phyloP scores from a whole-genome alignment of 345 rosid genomes.

The Leavenworthia alabamica region DNA sequence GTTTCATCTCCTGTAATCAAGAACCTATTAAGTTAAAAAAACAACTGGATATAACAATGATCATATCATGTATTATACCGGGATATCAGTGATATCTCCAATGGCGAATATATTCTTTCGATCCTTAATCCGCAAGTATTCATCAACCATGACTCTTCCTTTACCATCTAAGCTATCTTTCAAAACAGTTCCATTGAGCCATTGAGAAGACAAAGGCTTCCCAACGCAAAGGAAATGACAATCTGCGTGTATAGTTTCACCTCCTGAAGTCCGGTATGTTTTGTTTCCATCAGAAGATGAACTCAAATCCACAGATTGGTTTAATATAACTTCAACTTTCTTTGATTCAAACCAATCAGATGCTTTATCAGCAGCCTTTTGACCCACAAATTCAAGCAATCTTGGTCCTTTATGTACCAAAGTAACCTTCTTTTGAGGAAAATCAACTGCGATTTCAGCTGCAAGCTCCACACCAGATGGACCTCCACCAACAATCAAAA shows the following conservation, averaged over 20 bases:
- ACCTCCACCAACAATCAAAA: slow-evolving; percentile 91
- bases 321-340: slow-evolving; percentile 55
- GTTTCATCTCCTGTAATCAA: slow-evolving; percentile 55
- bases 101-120: slow-evolving; percentile 45
- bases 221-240: slow-evolving; percentile 54
- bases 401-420: slow-evolving; percentile 60
- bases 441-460: slow-evolving; percentile 68
- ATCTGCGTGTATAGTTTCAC: slow-evolving; percentile 54
- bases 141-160: slow-evolving; percentile 55
- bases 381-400: slow-evolving; percentile 55
- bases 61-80: slow-evolving; percentile 28
- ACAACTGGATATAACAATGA: too few relatives aligned
- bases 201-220: slow-evolving; percentile 44
- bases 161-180: slow-evolving; percentile 40
- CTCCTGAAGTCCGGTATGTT: slow-evolving; percentile 45
- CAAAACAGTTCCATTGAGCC: slow-evolving; percentile 49
- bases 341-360: slow-evolving; percentile 49
- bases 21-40: too few relatives aligned
- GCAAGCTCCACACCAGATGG: slow-evolving; percentile 93
- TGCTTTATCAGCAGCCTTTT: slow-evolving; percentile 47
- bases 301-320: slow-evolving; percentile 55
- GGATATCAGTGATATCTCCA: slow-evolving; percentile 50
- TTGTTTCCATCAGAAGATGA: slow-evolving; percentile 37
- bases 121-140: slow-evolving; percentile 40
- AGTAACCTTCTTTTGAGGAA: slow-evolving; percentile 51